Evolutionary conservation across 2,329 filamentous ascomycete genomes (phyloP), one percentile per base, ranked within the genome.

Genomic region (Pseudogymnoascus sp.): DNA sequence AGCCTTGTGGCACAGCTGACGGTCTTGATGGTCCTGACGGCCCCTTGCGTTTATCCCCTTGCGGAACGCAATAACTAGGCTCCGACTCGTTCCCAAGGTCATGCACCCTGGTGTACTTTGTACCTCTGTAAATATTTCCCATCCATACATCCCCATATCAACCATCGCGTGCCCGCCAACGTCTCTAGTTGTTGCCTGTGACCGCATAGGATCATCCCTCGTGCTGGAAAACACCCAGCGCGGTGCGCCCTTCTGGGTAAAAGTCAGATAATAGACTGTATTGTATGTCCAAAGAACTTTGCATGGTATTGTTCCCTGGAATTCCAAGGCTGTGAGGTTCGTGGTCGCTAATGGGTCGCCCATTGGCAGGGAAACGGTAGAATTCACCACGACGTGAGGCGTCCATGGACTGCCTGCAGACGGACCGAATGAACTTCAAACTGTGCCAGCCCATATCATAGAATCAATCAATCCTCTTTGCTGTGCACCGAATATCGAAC

Each of bases 341-440:
- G 50, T 57, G 50, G 50, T 57, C 50, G 28, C 50, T 57, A 57
- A 57, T 57, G 50, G 50, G 50, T 57, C 50, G 50, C 28, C 50
- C 50, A 57, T 57, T 57, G 50, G 50, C 50, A 57, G 50, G 50
- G 50, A 57, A 57, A 57, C 50, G 50, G 50, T 57, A 57, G 28
- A 57, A 57, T 35, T 57, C 50, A 57, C 50, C 50, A 57, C 50
- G 17, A 57, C 50, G 50, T 57, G 50, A 57, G 50, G 50, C 50
- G 50, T 33, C 50, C 50, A 57, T 57, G 50, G 50, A 35, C 50
- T 15, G 50, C 28, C 50, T 57, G 17, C 50, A 57, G 50, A 57
- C 50, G 50, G 50, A 21, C 50, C 28, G 50, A 57, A 57, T 57
- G 50, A 57, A 35, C 50, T 35, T 57, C 50, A 57, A 35, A 57